Evolutionary conservation across 2,329 filamentous ascomycete genomes (phyloP), one percentile per base, ranked within the genome.

Genomic region (Dothidotthia symphoricarpi): DNA sequence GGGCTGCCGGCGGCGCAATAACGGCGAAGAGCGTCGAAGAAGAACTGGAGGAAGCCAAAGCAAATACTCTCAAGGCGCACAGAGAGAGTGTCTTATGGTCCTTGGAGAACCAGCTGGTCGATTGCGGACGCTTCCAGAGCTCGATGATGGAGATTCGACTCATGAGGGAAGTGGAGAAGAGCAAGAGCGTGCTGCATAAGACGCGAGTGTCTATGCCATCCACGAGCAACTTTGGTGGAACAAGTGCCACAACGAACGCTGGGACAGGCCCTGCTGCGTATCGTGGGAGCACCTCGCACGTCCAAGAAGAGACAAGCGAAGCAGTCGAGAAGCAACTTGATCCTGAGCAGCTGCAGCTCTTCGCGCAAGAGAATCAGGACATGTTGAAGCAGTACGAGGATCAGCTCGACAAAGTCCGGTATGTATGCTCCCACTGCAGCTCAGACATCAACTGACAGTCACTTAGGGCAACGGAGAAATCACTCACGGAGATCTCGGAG

Each of bases 341-440:
- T 13, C 76, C 82, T 15, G 89, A 96, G 61, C 91, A 97, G 67
- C 73, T 93, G 35, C 91, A 96, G 65, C 79, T 95, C 62, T 97
- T 98, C 70, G 90, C 91, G 53, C 80, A 88, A 68, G 90, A 94
- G 61, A 96, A 97, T 62, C 83, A 89, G 66, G 83, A 88, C 48
- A 89, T 98, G 83, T 76, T 97, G 54, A 86, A 86, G 66, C 87
- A 95, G 68, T 95, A 94, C 67, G 88, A 96, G 67, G 88, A 86
- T 69, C 89, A 87, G n/a, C 73, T 97, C 63, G 85, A 90, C 66
- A 93, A 97, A 76, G 88, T 97, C 51, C 86, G 85, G 87, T 94
- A 78, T 37, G 86, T 77, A 24, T 4, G 22, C 16, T 4, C 13
- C 29, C 24, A 13, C 17, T 19, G 15, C 17, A 24, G 6, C 8